These are phyloP conservation scores for Aspergillus sp. DNA, from an alignment of 2,329 filamentous ascomycete species.

Conservation along the genomic window DNA sequence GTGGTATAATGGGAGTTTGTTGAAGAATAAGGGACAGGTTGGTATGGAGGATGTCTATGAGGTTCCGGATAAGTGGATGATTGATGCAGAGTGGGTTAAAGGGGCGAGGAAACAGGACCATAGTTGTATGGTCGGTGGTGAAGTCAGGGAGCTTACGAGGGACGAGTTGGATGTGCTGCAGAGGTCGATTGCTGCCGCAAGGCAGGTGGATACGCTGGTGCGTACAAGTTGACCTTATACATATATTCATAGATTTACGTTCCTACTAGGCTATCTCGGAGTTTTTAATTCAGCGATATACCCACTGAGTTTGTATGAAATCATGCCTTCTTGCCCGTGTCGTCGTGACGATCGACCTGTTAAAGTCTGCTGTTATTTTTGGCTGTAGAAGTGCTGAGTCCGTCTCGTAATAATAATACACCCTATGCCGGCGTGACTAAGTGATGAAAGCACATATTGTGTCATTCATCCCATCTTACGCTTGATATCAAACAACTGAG, in stretches of 20 bases:
- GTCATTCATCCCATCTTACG: too few species aligned
- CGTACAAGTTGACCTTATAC: background rate
- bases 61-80: constrained; percentile 8
- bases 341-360: too few species aligned
- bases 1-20: constrained; percentile 15
- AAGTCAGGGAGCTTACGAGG: background rate
- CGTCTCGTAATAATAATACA: too few species aligned
- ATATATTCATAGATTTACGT: background rate
- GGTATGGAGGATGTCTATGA: constrained; percentile 7
- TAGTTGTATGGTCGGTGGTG: constrained; percentile 12
- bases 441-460: too few species aligned
- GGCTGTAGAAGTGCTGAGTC: too few species aligned
- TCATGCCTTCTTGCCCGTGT: too few species aligned
- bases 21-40: constrained; percentile 10
- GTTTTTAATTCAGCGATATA: too few species aligned
- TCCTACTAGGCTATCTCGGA: too few species aligned
- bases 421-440: too few species aligned
- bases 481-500: too few species aligned
- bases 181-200: constrained; percentile 4
- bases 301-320: too few species aligned
- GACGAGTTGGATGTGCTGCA: constrained; percentile 4
- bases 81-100: constrained; percentile 15
- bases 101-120: constrained; percentile 11
- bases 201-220: background rate
- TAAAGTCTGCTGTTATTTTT: too few species aligned